A percentile compares a stretch with the other conserved stretches of the same genome.
phyloP scores from a whole-genome alignment of 139 green algal species.

The Chlamydomonas sp. region DNA sequence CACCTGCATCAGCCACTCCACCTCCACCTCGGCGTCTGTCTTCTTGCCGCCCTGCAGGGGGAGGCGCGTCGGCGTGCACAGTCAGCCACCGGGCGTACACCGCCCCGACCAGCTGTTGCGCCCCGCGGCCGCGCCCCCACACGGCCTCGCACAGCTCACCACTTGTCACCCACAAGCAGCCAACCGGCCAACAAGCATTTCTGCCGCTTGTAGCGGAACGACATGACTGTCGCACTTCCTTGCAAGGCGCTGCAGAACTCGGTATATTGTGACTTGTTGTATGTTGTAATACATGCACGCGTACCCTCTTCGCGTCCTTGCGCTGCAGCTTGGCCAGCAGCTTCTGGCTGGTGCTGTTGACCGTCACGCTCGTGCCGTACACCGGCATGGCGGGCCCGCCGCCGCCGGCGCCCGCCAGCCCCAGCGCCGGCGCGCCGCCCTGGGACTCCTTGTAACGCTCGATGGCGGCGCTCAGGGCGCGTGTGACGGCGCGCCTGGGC shows the following conservation, averaged over 20 bases:
- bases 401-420: not conserved
- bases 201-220: too few species aligned
- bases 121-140: too few species aligned
- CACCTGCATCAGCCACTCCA: conserved; percentile 31
- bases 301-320: conserved; percentile 68
- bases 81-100: too few species aligned
- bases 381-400: conserved; percentile 32
- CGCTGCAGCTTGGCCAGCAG: conserved; percentile 72
- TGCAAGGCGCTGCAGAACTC: too few species aligned
- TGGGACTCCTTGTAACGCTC: conserved; percentile 9
- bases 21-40: conserved; percentile 14
- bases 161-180: too few species aligned
- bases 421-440: not conserved
- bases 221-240: too few species aligned
- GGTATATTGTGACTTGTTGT: too few species aligned
- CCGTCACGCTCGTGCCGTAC: conserved; percentile 48
- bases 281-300: not conserved
- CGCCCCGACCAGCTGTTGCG: too few species aligned
- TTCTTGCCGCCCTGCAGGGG: not conserved
- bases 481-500: not conserved
- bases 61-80: not conserved
- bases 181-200: too few species aligned
- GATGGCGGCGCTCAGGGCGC: conserved; percentile 12
- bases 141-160: too few species aligned
- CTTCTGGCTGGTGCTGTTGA: conserved; percentile 71